Evolutionary conservation across 495 filamentous ascomycete genomes (phyloP).

Genomic region (Trichoderma gamsii): DNA sequence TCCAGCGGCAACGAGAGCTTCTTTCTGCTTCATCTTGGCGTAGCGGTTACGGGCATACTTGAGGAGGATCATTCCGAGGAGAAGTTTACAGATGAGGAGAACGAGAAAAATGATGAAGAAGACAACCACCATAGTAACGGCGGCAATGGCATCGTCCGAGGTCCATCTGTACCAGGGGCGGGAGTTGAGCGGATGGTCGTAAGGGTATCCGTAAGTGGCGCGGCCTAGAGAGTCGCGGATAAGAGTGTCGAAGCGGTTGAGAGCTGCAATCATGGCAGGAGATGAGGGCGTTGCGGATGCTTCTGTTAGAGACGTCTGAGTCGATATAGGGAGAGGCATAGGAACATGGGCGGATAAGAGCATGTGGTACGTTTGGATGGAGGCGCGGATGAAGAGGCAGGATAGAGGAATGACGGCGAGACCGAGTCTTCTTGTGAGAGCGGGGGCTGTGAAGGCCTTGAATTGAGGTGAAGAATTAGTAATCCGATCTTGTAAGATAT

Average conservation of each 20-base stretch:
- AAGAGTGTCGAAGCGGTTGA: slow-evolving; percentile 68
- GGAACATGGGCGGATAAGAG: slow-evolving; percentile 83
- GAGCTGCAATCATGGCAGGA: slow-evolving; percentile 62
- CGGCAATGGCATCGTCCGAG: slow-evolving; percentile 62
- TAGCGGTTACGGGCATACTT: slow-evolving; percentile 70
- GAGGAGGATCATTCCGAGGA: slow-evolving; percentile 78
- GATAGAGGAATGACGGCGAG: slow-evolving; percentile 88
- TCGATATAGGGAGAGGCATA: slow-evolving; percentile 62
- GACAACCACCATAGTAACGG: slow-evolving; percentile 68
- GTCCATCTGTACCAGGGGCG: slow-evolving; percentile 35
- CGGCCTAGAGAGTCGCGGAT: slow-evolving; percentile 66
- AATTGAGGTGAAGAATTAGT: slow-evolving; percentile 17
- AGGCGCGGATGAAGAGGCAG: slow-evolving; percentile 91
- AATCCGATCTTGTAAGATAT: neutral
- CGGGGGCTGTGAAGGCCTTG: slow-evolving; percentile 76
- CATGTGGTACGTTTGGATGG: slow-evolving; percentile 97
- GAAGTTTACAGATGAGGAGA: slow-evolving; percentile 70
- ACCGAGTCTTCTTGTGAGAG: slow-evolving; percentile 81
- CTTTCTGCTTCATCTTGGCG: slow-evolving; percentile 66
- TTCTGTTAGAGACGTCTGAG: slow-evolving; percentile 54
- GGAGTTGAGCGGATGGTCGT: slow-evolving; percentile 22
- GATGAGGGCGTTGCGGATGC: slow-evolving; percentile 44
- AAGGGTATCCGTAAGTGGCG: slow-evolving; percentile 53
- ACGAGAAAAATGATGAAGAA: slow-evolving; percentile 73
- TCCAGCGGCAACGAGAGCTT: slow-evolving; percentile 42